phyloP scores from a whole-genome alignment of 2,329 filamentous ascomycete species.

The Ceratocystis ficicola region DNA sequence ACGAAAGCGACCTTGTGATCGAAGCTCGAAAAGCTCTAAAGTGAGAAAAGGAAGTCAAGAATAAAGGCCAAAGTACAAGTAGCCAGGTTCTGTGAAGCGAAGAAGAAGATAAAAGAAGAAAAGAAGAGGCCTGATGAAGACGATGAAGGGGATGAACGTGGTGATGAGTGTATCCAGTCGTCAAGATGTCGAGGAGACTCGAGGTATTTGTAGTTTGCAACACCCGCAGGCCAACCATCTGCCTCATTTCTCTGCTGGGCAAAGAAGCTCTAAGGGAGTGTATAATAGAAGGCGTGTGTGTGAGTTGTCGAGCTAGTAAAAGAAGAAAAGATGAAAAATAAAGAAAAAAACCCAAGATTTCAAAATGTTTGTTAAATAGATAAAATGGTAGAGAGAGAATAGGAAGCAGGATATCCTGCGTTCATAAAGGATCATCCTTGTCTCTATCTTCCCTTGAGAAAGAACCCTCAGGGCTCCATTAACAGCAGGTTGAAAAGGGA shows the following conservation, averaged over 20 bases:
- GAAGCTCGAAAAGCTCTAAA: not conserved
- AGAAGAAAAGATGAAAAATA: not conserved
- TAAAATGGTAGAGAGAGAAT: not conserved
- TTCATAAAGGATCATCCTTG: conserved; percentile 2
- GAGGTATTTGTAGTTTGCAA: conserved; percentile 8
- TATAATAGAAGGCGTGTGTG: not conserved
- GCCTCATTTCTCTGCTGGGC: not conserved
- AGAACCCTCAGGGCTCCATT: not conserved
- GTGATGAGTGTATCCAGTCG: not conserved
- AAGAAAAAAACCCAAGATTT: not conserved
- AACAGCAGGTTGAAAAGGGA: not conserved
- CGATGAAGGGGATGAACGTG: not conserved
- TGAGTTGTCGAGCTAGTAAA: not conserved
- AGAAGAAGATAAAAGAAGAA: not conserved
- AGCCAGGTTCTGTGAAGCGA: not conserved
- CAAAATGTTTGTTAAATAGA: not conserved
- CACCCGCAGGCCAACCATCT: not conserved
- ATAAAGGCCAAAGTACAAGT: not conserved
- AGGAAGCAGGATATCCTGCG: not conserved
- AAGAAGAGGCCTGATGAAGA: not conserved
- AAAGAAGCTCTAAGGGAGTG: not conserved
- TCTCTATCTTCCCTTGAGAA: not conserved
- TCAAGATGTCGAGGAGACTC: not conserved
- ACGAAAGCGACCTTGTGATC: not conserved
- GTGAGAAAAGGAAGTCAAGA: not conserved